Conservation (phyloP, 176 grass and related monocot species). For the Phyllostachys edulis region DNA sequence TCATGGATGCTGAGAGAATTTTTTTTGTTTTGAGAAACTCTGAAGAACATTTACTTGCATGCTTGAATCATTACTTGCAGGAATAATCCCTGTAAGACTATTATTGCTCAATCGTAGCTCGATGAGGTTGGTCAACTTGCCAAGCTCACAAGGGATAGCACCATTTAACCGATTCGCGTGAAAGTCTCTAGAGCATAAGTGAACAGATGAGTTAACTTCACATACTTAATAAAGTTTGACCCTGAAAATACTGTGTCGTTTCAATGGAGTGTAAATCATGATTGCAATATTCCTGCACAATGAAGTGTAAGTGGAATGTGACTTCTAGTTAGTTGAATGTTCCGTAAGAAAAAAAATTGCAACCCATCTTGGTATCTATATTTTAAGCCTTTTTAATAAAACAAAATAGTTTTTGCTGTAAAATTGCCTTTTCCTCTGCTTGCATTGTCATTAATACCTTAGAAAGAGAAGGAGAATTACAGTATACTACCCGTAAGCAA, state of each 20-base stretch:
- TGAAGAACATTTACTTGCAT: too few relatives aligned
- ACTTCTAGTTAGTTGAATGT: slow-evolving; percentile 2
- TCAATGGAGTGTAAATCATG: not conserved
- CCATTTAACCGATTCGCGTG: too few relatives aligned
- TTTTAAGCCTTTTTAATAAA: not conserved
- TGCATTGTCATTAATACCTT: not conserved
- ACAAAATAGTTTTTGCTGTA: not conserved
- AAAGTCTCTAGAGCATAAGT: too few relatives aligned
- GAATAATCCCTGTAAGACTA: too few relatives aligned
- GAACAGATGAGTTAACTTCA: too few relatives aligned
- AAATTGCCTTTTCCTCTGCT: not conserved
- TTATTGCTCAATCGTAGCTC: too few relatives aligned
- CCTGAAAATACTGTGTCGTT: not conserved
- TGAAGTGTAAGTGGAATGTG: not conserved
- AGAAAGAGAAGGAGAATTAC: not conserved
- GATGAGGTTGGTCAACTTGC: too few relatives aligned
- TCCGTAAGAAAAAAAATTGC: not conserved
- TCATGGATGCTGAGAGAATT: too few relatives aligned
- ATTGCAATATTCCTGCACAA: not conserved
- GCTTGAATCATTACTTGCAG: too few relatives aligned
- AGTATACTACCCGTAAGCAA: not conserved
- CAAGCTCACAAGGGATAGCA: too few relatives aligned
- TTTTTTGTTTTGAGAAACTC: too few relatives aligned
- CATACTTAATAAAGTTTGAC: not conserved
- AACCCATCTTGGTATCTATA: not conserved